Percentiles rank a stretch among this genome's conserved stretches.
These are phyloP conservation scores for Aspergillus felis DNA, from an alignment of 2,329 filamentous ascomycete species.

Conservation along the genomic window DNA sequence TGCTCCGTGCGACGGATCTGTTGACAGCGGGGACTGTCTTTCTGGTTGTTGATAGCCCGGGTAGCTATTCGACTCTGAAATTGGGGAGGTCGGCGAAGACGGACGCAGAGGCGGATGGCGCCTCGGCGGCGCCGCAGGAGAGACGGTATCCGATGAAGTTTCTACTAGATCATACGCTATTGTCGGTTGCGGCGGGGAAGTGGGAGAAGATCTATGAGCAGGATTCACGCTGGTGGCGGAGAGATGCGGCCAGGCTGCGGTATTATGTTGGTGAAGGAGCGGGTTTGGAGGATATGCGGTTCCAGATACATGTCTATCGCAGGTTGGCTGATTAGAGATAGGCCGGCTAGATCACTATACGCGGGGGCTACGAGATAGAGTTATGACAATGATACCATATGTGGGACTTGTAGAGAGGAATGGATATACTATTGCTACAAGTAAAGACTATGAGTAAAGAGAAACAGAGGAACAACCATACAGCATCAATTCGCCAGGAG, in stretches of 20 bases:
- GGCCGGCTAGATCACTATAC: not conserved
- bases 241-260: constrained; percentile 56
- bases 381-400: constrained; percentile 7
- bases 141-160: constrained; percentile 89
- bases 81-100: constrained; percentile 51
- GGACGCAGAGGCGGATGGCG: constrained; percentile 5
- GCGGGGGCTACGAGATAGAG: not conserved
- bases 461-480: constrained; percentile 15
- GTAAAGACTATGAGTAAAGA: constrained; percentile 16
- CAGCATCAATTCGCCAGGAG: constrained; percentile 26
- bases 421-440: constrained; percentile 27
- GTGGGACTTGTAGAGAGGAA: constrained; percentile 16
- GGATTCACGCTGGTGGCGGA: constrained; percentile 81
- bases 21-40: constrained; percentile 62
- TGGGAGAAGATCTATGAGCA: constrained; percentile 76
- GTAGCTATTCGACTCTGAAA: constrained; percentile 81
- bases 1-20: constrained; percentile 63
- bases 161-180: constrained; percentile 77
- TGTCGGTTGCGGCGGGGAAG: constrained; percentile 45
- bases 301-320: constrained; percentile 81
- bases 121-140: constrained; percentile 39
- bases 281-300: constrained; percentile 88
- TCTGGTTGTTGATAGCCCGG: constrained; percentile 87
- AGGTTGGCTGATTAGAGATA: constrained; percentile 24
- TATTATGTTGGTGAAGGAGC: constrained; percentile 90